phyloP scores from a whole-genome alignment of 129 eudicot genomes.

The Gnaphalium uliginosum region DNA sequence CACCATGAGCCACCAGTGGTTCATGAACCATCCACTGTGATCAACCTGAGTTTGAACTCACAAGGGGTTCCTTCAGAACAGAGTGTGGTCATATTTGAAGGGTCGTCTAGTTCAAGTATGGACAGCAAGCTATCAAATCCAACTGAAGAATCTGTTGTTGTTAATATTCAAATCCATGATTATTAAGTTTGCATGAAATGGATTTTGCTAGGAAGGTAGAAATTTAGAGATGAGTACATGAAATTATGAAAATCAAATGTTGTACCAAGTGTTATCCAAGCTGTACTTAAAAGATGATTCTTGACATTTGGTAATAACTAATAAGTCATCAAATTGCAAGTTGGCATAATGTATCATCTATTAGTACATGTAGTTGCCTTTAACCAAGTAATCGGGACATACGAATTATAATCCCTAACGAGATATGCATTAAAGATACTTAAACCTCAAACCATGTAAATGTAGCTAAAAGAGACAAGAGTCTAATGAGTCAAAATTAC shows the following conservation, averaged over 20 bases:
- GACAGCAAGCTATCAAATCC: conserved; percentile 32
- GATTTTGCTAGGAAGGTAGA: conserved; percentile 25
- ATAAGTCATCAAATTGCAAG: conserved; percentile 13
- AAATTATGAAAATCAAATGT: background rate
- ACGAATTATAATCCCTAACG: background rate
- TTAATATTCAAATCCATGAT: conserved; percentile 27
- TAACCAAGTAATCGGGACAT: no score
- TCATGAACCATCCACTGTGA: conserved; percentile 22
- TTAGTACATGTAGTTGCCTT: background rate
- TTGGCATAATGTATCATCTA: conserved; percentile 8
- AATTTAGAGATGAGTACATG: background rate
- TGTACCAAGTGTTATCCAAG: conserved; percentile 28
- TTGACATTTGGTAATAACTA: conserved; percentile 20
- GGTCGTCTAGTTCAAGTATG: conserved; percentile 41
- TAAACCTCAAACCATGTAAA: no score
- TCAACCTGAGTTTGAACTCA: conserved; percentile 12
- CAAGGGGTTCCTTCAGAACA: conserved; percentile 33
- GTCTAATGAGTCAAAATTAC: background rate
- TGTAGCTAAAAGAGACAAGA: background rate
- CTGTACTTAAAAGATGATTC: conserved; percentile 28
- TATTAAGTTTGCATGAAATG: conserved; percentile 17
- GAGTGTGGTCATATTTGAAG: conserved; percentile 33
- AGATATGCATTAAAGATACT: no score
- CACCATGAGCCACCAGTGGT: conserved; percentile 19
- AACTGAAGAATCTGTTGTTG: conserved; percentile 29